These are phyloP conservation scores for Talaromyces adpressus DNA, from an alignment of 495 filamentous ascomycete genomes.

Conservation along the genomic window DNA sequence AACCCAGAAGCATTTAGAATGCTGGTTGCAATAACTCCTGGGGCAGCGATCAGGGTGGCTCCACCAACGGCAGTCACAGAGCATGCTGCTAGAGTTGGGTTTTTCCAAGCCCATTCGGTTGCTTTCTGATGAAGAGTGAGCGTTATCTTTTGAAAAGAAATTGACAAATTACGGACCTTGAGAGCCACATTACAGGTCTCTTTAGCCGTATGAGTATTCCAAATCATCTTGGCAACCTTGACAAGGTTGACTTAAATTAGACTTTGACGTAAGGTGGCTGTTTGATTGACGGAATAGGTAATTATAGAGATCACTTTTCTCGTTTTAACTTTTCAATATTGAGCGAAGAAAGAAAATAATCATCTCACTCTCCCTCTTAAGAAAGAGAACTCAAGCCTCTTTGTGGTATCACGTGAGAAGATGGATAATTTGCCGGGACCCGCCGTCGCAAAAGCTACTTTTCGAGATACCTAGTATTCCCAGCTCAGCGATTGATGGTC, in stretches of 20 bases:
- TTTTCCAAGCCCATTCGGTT: background rate
- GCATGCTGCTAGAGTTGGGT: background rate
- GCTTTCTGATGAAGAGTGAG: background rate
- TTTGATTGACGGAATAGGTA: background rate
- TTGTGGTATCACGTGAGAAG: too few species aligned
- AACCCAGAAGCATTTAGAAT: too few species aligned
- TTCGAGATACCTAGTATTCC: background rate
- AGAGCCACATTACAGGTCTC: too few species aligned
- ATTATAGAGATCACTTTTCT: background rate
- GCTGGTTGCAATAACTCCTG: background rate
- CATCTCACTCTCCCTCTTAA: too few species aligned
- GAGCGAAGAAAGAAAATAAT: too few species aligned
- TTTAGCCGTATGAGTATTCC: too few species aligned
- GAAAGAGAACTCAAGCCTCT: too few species aligned
- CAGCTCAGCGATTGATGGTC: background rate
- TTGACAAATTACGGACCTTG: background rate
- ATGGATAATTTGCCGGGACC: too few species aligned
- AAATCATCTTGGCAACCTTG: too few species aligned
- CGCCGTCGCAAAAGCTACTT: background rate
- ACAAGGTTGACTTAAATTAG: too few species aligned
- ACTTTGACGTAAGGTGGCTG: too few species aligned
- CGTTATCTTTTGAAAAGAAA: background rate
- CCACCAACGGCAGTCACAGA: background rate
- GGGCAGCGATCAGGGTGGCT: background rate
- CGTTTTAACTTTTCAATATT: too few species aligned